Percentiles rank a stretch among this genome's conserved stretches.
These are phyloP conservation scores for Penicillium olsonii DNA, from an alignment of 2,329 filamentous ascomycete species.

Conservation along the genomic window DNA sequence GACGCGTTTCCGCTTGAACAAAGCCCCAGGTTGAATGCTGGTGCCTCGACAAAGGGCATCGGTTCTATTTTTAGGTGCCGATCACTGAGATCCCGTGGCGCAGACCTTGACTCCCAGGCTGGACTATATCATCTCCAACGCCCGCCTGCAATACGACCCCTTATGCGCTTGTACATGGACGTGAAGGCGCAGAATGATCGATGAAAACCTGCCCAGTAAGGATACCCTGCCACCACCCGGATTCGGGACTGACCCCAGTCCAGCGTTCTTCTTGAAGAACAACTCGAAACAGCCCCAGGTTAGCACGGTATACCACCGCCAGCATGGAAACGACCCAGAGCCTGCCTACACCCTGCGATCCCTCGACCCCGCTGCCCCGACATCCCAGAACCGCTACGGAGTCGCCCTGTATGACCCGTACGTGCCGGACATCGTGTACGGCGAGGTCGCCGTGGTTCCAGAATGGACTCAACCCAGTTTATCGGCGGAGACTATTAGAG, in stretches of 20 bases:
- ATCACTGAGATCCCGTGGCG: constrained; percentile 20
- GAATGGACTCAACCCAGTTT: constrained; percentile 83
- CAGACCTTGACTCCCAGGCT: constrained; percentile 11
- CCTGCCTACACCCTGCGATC: constrained; percentile 80
- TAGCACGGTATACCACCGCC: constrained; percentile 49
- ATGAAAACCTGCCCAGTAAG: constrained; percentile 84
- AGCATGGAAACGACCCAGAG: constrained; percentile 77
- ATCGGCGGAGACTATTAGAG: constrained; percentile 76
- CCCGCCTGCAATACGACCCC: background rate
- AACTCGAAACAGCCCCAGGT: constrained; percentile 43
- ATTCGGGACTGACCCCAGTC: constrained; percentile 12
- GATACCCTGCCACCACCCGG: constrained; percentile 39
- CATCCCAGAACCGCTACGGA: constrained; percentile 80
- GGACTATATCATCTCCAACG: constrained; percentile 12
- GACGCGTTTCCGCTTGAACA: background rate
- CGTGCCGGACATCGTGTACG: constrained; percentile 79
- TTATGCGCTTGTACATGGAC: background rate
- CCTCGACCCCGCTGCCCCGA: constrained; percentile 68
- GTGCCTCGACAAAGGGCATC: constrained; percentile 7
- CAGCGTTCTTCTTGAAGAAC: constrained; percentile 62
- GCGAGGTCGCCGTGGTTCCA: constrained; percentile 79
- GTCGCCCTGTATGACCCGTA: constrained; percentile 81
- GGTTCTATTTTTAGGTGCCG: constrained; percentile 28
- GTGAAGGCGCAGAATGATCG: constrained; percentile 64
- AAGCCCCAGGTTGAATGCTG: background rate